These are phyloP conservation scores for Lichtheimia hyalospora DNA, from an alignment of 371 early-diverging fungal species.

Conservation along the genomic window DNA sequence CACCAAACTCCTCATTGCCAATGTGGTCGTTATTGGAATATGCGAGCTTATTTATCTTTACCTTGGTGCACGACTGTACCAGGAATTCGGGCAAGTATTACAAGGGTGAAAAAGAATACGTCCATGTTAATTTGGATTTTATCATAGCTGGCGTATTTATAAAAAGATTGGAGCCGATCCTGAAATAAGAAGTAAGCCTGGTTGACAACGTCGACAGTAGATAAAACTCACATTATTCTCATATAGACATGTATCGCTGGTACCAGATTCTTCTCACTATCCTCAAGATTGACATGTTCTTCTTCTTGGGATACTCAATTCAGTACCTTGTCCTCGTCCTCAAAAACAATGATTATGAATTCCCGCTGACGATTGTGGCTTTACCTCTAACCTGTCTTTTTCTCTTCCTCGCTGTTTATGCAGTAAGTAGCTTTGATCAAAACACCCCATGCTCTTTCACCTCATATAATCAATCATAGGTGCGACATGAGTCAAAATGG, in stretches of 20 bases:
- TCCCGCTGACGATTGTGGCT: conserved; percentile 79
- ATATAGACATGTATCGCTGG: conserved; percentile 69
- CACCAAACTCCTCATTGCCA: conserved; percentile 34
- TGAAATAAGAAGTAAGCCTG: conserved; percentile 75
- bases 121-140: conserved; percentile 66
- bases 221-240: no score
- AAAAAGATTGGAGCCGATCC: conserved; percentile 92
- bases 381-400: conserved; percentile 75
- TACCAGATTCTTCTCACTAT: conserved; percentile 87
- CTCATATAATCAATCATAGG: conserved; percentile 16
- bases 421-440: conserved; percentile 40
- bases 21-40: conserved; percentile 42
- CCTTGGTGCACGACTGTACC: conserved; percentile 61
- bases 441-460: background rate
- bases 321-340: conserved; percentile 85
- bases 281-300: conserved; percentile 87
- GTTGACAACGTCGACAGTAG: conserved; percentile 24
- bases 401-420: conserved; percentile 77
- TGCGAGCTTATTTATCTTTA: conserved; percentile 43
- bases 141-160: conserved; percentile 78
- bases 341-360: conserved; percentile 69
- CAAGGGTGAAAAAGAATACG: background rate
- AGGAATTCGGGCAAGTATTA: conserved; percentile 73
- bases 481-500: conserved; percentile 38
- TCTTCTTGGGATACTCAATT: conserved; percentile 86